These are phyloP conservation scores for Monosporascus sp. DNA, from an alignment of 2,329 filamentous ascomycete genomes.

Conservation along the genomic window DNA sequence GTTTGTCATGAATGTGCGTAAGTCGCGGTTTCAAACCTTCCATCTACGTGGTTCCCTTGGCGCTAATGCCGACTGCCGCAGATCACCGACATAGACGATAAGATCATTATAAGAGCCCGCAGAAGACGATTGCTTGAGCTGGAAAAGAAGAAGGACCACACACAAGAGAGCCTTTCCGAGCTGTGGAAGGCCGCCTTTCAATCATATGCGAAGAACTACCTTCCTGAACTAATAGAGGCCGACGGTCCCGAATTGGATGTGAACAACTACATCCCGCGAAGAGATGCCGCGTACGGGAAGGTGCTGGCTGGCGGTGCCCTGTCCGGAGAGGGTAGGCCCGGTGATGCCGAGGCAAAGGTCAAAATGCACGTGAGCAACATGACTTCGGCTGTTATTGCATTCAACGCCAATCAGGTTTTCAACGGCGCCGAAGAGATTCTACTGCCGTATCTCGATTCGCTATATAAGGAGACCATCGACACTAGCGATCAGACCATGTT, in stretches of 20 bases:
- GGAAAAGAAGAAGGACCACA: conserved; percentile 63
- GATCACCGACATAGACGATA: conserved; percentile 75
- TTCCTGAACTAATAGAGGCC: conserved; percentile 44
- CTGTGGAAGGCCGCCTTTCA: conserved; percentile 50
- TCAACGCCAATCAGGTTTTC: conserved; percentile 45
- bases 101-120: conserved; percentile 61
- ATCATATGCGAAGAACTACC: conserved; percentile 49
- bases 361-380: conserved; percentile 80
- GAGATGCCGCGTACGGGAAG: conserved; percentile 48
- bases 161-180: conserved; percentile 39
- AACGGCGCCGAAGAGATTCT: conserved; percentile 61
- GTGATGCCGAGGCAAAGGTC: conserved; percentile 78
- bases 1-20: conserved; percentile 76
- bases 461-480: conserved; percentile 58
- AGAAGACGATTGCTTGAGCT: conserved; percentile 78
- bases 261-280: conserved; percentile 43
- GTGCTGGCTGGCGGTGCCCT: conserved; percentile 52
- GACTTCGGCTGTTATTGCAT: conserved; percentile 45
- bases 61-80: background rate
- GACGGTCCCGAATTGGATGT: conserved; percentile 39
- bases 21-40: background rate
- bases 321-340: conserved; percentile 53
- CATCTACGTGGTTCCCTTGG: background rate
- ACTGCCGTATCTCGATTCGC: conserved; percentile 73
- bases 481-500: conserved; percentile 68